These are phyloP conservation scores for Candida michaelii DNA, from an alignment of 805 yeast genomes.

Conservation along the genomic window DNA sequence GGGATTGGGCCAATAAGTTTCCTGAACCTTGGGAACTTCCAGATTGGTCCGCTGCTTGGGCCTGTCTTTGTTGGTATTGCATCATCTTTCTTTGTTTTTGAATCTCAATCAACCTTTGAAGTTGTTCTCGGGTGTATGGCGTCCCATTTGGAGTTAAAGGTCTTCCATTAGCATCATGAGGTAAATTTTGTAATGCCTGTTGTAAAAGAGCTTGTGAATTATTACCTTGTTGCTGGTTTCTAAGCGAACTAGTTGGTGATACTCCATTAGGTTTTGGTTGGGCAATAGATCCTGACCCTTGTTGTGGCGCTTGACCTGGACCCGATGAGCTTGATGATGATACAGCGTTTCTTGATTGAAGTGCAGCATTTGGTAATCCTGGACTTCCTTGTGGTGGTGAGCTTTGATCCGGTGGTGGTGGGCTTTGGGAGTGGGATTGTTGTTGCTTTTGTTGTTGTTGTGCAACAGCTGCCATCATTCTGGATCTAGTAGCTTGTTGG, in stretches of 20 bases:
- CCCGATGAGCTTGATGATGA: neutral
- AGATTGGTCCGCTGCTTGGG: constrained; percentile 6
- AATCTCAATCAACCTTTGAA: constrained; percentile 54
- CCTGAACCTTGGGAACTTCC: too few species aligned
- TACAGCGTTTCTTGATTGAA: neutral
- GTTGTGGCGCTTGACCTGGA: neutral
- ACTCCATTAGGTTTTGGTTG: constrained; percentile 8
- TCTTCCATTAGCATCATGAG: constrained; percentile 12
- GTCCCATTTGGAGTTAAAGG: constrained; percentile 56
- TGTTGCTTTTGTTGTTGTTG: constrained; percentile 29
- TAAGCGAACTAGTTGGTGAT: constrained; percentile 5
- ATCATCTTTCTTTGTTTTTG: constrained; percentile 51
- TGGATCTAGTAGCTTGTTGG: constrained; percentile 41
- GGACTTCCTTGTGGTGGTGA: neutral
- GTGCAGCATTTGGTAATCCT: neutral
- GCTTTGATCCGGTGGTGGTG: constrained; percentile 7
- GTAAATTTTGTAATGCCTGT: constrained; percentile 9
- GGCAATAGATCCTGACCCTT: neutral
- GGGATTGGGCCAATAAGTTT: neutral
- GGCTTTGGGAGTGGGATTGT: constrained; percentile 9
- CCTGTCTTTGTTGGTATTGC: constrained; percentile 41
- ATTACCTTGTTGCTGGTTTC: constrained; percentile 1
- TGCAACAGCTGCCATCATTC: constrained; percentile 44
- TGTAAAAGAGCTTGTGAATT: constrained; percentile 5
- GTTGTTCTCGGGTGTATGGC: constrained; percentile 59